These are phyloP conservation scores for Yarrowia galli DNA, from an alignment of 1,139 yeast genomes.

Conservation along the genomic window DNA sequence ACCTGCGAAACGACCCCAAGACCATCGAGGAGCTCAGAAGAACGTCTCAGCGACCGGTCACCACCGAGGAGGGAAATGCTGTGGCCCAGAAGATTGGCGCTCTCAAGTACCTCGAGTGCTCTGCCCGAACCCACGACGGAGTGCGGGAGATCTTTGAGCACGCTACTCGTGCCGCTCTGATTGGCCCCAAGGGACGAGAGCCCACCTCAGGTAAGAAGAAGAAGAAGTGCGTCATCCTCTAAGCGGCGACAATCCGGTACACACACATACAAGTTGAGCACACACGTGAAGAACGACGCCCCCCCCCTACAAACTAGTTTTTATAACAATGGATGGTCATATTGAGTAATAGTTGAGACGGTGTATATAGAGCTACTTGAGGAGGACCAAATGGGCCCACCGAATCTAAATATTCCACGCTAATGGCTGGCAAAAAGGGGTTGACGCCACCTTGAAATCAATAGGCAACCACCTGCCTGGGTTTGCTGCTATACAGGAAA, in stretches of 20 bases:
- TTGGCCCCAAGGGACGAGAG: conserved; percentile 53
- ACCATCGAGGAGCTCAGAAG: conserved; percentile 82
- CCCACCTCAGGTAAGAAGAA: conserved; percentile 62
- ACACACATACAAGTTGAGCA: not conserved
- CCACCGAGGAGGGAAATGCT: conserved; percentile 82
- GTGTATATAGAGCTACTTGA: not conserved
- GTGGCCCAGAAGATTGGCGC: conserved; percentile 86
- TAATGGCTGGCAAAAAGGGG: too few relatives aligned
- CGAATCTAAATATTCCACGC: too few relatives aligned
- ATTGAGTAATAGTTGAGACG: not conserved
- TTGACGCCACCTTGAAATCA: too few relatives aligned
- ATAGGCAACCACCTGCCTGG: too few relatives aligned
- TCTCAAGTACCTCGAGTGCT: conserved; percentile 80
- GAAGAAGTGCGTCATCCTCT: conserved; percentile 63
- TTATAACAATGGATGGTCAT: conserved; percentile 20
- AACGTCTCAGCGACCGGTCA: conserved; percentile 85
- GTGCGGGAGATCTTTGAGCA: conserved; percentile 82
- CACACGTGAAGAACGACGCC: not conserved
- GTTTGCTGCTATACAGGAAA: too few relatives aligned
- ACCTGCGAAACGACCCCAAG: conserved; percentile 77
- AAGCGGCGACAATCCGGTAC: conserved; percentile 44
- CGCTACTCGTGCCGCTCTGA: conserved; percentile 88
- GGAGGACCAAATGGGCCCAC: too few relatives aligned
- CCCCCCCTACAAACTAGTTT: conserved; percentile 1
- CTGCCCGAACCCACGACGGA: conserved; percentile 82